A percentile compares a stretch with the other conserved stretches of the same genome.
Conservation (phyloP, 108 stramenopile genomes). For the Skeletonema marinoi region DNA sequence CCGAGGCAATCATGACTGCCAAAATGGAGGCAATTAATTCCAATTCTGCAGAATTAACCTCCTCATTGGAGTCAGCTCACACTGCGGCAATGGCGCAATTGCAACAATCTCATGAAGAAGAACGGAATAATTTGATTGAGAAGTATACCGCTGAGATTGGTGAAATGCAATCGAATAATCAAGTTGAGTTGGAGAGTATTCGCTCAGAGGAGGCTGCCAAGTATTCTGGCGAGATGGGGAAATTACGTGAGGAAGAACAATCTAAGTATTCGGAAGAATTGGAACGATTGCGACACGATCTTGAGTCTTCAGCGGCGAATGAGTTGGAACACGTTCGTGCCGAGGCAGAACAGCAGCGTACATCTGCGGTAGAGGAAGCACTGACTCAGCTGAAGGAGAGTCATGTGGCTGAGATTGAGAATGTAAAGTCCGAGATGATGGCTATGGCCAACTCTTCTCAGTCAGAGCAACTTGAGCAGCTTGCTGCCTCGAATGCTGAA, state of each 20-base stretch:
- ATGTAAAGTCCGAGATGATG: constrained; percentile 1
- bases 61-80: constrained; percentile 9
- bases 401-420: constrained; percentile 18
- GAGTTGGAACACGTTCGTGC: constrained; percentile 24
- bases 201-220: constrained; percentile 19
- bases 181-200: constrained; percentile 22
- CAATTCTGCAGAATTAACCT: constrained; percentile 17
- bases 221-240: constrained; percentile 21
- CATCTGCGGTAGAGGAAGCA: constrained; percentile 5
- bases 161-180: constrained; percentile 18
- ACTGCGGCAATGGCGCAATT: constrained; percentile 11
- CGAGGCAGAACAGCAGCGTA: constrained; percentile 15
- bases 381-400: constrained; percentile 7
- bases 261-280: constrained; percentile 6
- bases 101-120: constrained; percentile 21
- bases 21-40: constrained; percentile 30
- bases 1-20: constrained; percentile 28
- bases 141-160: constrained; percentile 14
- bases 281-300: constrained; percentile 6
- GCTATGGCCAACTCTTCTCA: constrained; percentile 8
- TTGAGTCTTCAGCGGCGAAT: neutral
- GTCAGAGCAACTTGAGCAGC: constrained; percentile 7
- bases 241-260: constrained; percentile 35
- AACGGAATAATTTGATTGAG: constrained; percentile 3
- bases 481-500: neutral